Evolutionary conservation across 805 yeast genomes (phyloP), one percentile per base, ranked within the genome.

Genomic region (Candida orba): DNA sequence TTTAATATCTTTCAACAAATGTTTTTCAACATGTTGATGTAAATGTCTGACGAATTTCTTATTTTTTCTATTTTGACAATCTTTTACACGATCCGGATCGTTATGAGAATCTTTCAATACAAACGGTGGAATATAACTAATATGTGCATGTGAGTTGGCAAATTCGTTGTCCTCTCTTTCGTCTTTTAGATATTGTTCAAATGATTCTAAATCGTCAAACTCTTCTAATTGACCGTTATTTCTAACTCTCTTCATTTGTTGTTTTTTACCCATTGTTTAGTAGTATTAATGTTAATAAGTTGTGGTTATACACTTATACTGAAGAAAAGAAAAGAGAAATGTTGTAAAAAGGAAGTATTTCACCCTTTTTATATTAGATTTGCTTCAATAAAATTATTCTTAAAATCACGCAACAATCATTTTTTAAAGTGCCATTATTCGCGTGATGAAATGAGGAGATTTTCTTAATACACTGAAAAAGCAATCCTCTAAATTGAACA

Each of bases 161-260:
- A 75, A 79, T 47, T 84, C 90, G 49, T 82, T 79, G 60, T 83
- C 90, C 74, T 85, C 81, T 4, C 84, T 76, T 57, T 82, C 90
- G 58, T 80, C 85, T 56, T 79, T 72, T 46, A 84, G 67, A 60
- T 69, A 84, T 23, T 71, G 68, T 57, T 80, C 87, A 56, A 84
- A 84, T 15, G 76, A 70, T 17, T 68, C 68, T 47, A 84, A 63
- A 41, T 76, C 81, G 38, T 84, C 90, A 62, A 84, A 84, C 30
- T 66, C 66, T 34, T 62, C 55, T 15, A 52, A 23, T 34, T 52
- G 46, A 36, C 58, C 59, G 2, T 30, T 15, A 17, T 43, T 46
- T 43, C 53, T 51, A 24, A 44, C 37, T 30, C 42, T 52, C 50
- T 52, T 54, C 37, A 53, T 52, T 40, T 37, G 27, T 43, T 49